Evolutionary conservation across 805 yeast genomes (phyloP).

Genomic region (Peterozyma toletana): DNA sequence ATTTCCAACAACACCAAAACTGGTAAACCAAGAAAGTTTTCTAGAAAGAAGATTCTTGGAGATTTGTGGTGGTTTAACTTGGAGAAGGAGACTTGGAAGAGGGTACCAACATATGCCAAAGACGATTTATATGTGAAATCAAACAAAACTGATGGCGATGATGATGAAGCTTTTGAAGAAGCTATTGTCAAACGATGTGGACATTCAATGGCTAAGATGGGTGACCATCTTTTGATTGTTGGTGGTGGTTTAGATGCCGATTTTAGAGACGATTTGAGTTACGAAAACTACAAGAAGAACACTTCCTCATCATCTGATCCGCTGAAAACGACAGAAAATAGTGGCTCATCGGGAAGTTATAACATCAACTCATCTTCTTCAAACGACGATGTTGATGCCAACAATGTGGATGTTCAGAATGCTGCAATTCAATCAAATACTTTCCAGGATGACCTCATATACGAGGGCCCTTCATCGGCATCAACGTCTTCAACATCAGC

Average conservation of each 20-base stretch:
- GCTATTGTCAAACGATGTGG: slow-evolving; percentile 8
- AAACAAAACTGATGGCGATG: neutral
- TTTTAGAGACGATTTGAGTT: slow-evolving; percentile 4
- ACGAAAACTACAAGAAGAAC: slow-evolving; percentile 5
- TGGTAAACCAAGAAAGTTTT: slow-evolving; percentile 12
- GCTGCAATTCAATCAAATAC: neutral
- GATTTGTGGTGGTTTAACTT: slow-evolving; percentile 47
- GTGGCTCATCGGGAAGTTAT: slow-evolving; percentile 1
- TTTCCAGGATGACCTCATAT: neutral
- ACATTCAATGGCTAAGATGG: slow-evolving; percentile 2
- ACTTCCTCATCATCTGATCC: slow-evolving; percentile 3
- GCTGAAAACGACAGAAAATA: neutral
- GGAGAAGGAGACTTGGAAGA: slow-evolving; percentile 33
- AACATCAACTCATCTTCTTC: neutral
- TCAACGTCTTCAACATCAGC: neutral
- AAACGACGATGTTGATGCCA: neutral
- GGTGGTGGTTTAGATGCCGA: slow-evolving; percentile 8
- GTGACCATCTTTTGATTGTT: slow-evolving; percentile 4
- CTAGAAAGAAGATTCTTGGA: slow-evolving; percentile 25
- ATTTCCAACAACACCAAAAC: slow-evolving; percentile 14
- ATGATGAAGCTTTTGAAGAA: neutral
- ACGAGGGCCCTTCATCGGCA: neutral
- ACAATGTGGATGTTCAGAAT: slow-evolving; percentile 4
- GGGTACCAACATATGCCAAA: slow-evolving; percentile 3
- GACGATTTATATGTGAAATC: too few relatives aligned